Evolutionary conservation across 2,329 filamentous ascomycete genomes (phyloP).

Genomic region (Aureobasidium melanogenum): DNA sequence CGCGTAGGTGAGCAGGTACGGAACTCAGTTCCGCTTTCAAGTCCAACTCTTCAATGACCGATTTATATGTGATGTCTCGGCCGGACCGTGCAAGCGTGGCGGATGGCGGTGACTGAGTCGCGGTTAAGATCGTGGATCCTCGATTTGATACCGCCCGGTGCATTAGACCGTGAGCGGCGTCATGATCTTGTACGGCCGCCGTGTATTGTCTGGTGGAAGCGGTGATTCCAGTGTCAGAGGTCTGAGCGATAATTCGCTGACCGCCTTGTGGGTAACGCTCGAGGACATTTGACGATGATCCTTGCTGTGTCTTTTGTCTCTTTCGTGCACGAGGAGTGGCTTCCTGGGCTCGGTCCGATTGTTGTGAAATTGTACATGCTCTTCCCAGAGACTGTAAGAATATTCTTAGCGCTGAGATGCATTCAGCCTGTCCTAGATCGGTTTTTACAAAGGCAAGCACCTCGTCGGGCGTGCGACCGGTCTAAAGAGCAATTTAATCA

Average conservation of each 20-base stretch:
- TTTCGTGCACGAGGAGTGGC: not conserved
- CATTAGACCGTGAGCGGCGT: not conserved
- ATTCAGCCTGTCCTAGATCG: not conserved
- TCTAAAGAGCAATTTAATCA: not conserved
- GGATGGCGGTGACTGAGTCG: not conserved
- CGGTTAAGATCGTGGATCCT: not conserved
- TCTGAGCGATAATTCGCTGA: not conserved
- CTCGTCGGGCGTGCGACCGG: not conserved
- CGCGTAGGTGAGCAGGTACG: not conserved
- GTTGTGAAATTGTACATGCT: not conserved
- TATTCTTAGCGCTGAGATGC: not conserved
- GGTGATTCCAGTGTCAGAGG: not conserved
- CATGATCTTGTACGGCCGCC: not conserved
- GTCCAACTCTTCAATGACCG: not conserved
- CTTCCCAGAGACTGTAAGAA: not conserved
- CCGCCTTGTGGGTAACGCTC: not conserved
- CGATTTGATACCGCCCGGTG: not conserved
- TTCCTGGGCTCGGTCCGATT: not conserved
- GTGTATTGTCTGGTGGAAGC: not conserved
- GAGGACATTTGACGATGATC: not conserved
- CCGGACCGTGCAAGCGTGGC: not conserved
- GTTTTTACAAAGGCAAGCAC: not conserved
- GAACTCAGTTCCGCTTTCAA: not conserved
- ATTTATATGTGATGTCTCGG: not conserved
- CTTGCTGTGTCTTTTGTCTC: not conserved